phyloP scores from a whole-genome alignment of 2,329 filamentous ascomycete species.

The Colletotrichum sp. region DNA sequence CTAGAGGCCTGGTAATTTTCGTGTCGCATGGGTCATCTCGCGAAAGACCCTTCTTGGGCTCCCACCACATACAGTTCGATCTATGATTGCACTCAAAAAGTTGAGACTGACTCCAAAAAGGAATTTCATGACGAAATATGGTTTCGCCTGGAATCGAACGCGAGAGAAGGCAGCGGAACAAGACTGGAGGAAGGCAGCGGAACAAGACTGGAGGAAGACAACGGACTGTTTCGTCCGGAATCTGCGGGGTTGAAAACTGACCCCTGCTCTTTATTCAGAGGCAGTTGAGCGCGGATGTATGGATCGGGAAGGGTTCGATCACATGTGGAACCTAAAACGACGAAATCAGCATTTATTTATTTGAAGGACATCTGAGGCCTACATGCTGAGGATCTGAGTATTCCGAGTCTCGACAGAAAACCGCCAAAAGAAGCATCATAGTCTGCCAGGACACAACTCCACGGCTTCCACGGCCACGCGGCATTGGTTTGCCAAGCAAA shows the following conservation, averaged over 20 bases:
- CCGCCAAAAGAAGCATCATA: not conserved
- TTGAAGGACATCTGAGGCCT: not conserved
- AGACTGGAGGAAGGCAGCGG: not conserved
- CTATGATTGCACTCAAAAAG: not conserved
- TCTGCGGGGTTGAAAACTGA: not conserved
- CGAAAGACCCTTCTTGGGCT: not conserved
- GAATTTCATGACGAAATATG: not conserved
- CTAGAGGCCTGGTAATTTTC: not conserved
- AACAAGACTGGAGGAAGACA: not conserved
- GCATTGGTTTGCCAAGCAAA: not conserved
- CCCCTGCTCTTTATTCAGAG: not conserved
- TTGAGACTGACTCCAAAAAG: not conserved
- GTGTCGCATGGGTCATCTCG: not conserved
- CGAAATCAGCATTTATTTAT: not conserved
- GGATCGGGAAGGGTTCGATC: not conserved
- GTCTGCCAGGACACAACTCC: not conserved
- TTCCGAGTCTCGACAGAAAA: not conserved
- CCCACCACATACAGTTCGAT: not conserved
- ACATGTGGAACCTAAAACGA: not conserved
- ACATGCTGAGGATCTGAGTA: not conserved
- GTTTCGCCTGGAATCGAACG: not conserved
- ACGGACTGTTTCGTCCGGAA: not conserved
- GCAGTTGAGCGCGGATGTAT: not conserved
- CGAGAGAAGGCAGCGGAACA: not conserved
- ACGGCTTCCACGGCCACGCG: not conserved